Evolutionary conservation across 2,329 filamentous ascomycete genomes (phyloP).

Genomic region (Verticillium alfalfae): DNA sequence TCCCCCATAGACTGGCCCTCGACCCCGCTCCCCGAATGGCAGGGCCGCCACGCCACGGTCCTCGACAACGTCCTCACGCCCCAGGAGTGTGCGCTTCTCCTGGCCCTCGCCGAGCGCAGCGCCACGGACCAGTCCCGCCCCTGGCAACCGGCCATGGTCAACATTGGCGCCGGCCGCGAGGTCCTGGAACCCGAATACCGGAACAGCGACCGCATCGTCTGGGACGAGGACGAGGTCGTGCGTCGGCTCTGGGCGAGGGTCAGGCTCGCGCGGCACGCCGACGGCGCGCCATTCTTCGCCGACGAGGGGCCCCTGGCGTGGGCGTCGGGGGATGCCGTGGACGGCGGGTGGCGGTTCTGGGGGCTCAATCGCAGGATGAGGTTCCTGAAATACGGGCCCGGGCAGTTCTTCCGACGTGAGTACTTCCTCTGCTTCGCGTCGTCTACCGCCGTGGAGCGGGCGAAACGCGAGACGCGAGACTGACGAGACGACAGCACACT

Average conservation of each 20-base stretch:
- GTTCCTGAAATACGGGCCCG: constrained; percentile 66
- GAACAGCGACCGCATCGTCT: constrained; percentile 72
- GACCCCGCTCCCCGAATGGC: constrained; percentile 45
- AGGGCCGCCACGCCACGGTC: constrained; percentile 47
- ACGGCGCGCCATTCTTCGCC: constrained; percentile 17
- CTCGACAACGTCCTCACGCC: constrained; percentile 52
- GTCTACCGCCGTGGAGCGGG: not conserved
- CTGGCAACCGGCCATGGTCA: constrained; percentile 68
- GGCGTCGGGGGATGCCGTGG: constrained; percentile 20
- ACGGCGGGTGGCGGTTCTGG: constrained; percentile 32
- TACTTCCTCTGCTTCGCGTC: constrained; percentile 9
- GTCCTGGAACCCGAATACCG: constrained; percentile 50
- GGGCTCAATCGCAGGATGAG: constrained; percentile 68
- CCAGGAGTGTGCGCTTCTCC: constrained; percentile 54
- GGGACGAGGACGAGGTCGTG: constrained; percentile 59
- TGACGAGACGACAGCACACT: constrained; percentile 50
- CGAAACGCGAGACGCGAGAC: not conserved
- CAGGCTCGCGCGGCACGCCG: constrained; percentile 31
- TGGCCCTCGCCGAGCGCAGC: constrained; percentile 44
- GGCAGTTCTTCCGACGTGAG: constrained; percentile 64
- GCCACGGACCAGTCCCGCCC: constrained; percentile 37
- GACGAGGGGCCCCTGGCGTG: constrained; percentile 20
- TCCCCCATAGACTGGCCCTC: constrained; percentile 45
- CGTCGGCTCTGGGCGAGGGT: constrained; percentile 59
- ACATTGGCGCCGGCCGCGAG: constrained; percentile 58